A percentile compares a stretch with the other conserved stretches of the same genome.
Evolutionary conservation across 2,329 filamentous ascomycete species (phyloP).

Genomic region (Diplodia mutila): DNA sequence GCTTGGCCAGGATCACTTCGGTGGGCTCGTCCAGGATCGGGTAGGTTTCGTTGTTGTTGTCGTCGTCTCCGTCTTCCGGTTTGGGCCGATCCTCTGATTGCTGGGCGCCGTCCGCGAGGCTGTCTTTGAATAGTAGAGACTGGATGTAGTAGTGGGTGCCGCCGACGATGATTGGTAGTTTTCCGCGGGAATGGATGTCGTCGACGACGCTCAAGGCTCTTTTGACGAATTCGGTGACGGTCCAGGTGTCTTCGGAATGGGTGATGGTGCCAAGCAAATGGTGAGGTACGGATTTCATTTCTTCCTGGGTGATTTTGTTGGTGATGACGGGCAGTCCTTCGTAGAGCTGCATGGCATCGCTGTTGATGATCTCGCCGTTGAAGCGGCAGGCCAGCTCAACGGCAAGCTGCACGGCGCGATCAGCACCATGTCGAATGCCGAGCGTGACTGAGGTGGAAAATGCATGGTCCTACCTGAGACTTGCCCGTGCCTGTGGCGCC

Average conservation of each 20-base stretch:
- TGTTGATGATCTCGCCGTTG: slow-evolving; percentile 94
- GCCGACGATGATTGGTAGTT: slow-evolving; percentile 86
- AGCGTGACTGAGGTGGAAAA: neutral
- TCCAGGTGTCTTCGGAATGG: slow-evolving; percentile 79
- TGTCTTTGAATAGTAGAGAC: slow-evolving; percentile 79
- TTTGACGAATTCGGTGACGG: slow-evolving; percentile 74
- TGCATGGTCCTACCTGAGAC: slow-evolving; percentile 67
- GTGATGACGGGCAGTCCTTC: slow-evolving; percentile 89
- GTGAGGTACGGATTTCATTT: slow-evolving; percentile 80
- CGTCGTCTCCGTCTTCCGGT: neutral
- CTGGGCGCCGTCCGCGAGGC: slow-evolving; percentile 49
- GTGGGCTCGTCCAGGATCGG: slow-evolving; percentile 74
- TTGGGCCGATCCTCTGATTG: slow-evolving; percentile 27
- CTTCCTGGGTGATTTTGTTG: slow-evolving; percentile 80
- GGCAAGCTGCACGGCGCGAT: slow-evolving; percentile 68
- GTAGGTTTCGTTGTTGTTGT: slow-evolving; percentile 42
- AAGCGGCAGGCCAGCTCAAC: slow-evolving; percentile 82
- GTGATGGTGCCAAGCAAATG: slow-evolving; percentile 82
- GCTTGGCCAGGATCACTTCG: slow-evolving; percentile 70
- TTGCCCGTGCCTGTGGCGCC: slow-evolving; percentile 94
- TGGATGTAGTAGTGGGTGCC: slow-evolving; percentile 97
- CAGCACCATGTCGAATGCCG: slow-evolving; percentile 31
- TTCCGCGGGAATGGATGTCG: slow-evolving; percentile 77
- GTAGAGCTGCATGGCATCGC: slow-evolving; percentile 98
- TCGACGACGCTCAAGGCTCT: slow-evolving; percentile 71